Base-by-base conservation (phyloP, 805 yeast genomes). In the Monosporozyma aerobia region DNA sequence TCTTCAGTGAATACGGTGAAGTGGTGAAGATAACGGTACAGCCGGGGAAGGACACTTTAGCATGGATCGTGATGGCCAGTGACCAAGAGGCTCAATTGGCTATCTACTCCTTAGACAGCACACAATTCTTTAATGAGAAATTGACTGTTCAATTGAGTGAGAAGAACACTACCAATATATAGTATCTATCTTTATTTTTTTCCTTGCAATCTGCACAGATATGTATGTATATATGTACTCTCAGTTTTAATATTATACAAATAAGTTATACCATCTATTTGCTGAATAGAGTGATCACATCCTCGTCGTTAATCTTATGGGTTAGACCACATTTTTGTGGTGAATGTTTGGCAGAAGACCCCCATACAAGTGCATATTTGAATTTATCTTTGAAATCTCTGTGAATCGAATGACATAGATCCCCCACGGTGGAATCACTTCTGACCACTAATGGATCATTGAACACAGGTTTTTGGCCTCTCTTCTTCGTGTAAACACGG, bases 291-390 rank as follows among this genome's bases (percentile, higher is more conserved):
- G 94, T 84, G 23, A 94, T 92, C 16, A 92, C 99, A 66, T 92
- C 99, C 65, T 90, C 97, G 65, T 92, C 98, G 59, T 87, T 81
- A 13, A 94, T 84, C 39, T 74, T 73, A 67, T 92, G 99, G 56
- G 66, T 79, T 53, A 92, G 73, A 0, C 99, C 98, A 75, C 98
- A 92, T 65, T 92, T 92, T 65, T 92, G 99, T 3, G 98, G 98
- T 37, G 92, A 87, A 65, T 89, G 96, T 67, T 94, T 94, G 6
- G 97, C 86, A 47, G 95, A 84, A 1, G 90, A 82, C 0, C 99
- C 99, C 97, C 98, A 92, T 5, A 92, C 97, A 63, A 90, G 71
- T 0, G 98, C 98, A 67, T 90, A 90, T 67, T 90, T 88, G 76
- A 94, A 92, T 63, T 86, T 88, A 57, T 85, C 83, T 64, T 90